Base-by-base conservation (phyloP, 495 filamentous ascomycete species). In the Hypoxylon lienhwacheense region DNA sequence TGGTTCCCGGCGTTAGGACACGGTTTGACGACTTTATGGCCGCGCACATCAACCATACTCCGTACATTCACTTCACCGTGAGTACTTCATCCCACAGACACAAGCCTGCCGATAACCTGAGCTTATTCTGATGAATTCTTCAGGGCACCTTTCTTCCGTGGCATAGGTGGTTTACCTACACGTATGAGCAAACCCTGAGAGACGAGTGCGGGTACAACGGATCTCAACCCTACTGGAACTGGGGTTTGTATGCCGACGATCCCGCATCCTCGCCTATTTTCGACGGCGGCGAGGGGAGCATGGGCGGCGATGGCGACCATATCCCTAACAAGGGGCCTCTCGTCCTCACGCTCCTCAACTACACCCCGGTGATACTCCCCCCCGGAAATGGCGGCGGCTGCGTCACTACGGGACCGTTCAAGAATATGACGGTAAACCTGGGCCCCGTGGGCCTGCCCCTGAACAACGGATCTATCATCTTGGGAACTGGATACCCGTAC, bases 1-100 rank as follows among this genome's bases (percentile, higher is more conserved):
- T 69, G 5, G 62, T 63, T 0, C 67, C 70, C 4, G 73, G 72
- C 0, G 65, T 69, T 10, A 61, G 52, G 28, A 65, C 61, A 3
- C 74, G 83, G 12, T 87, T 80, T 56, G 87, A 90, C 70, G 86
- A 90, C 64, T 89, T 90, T 59, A 73, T 84, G 29, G 83, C 77
- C 8, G 77, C 76, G 6, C 87, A 90, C 64, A 85, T 88, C 64
- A 77, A 81, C 49, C 77, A 87, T 62, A 84, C 83, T 3, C 56
- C 73, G 10, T 47, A 55, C 1, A 86, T 88, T 46, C 87, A 90
- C 61, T 80, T 72, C 47, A 81, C 79, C 7, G 74, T 63, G 21
- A 51, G 59, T 41, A 26, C 22, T 50, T n/a, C 26, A 16, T 8
- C 74, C 60, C 10, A 8, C 4, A 15, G 26, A 11, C 4, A 1